These are phyloP conservation scores for Volvox carteri DNA, from an alignment of 163 green algal species.

Conservation along the genomic window DNA sequence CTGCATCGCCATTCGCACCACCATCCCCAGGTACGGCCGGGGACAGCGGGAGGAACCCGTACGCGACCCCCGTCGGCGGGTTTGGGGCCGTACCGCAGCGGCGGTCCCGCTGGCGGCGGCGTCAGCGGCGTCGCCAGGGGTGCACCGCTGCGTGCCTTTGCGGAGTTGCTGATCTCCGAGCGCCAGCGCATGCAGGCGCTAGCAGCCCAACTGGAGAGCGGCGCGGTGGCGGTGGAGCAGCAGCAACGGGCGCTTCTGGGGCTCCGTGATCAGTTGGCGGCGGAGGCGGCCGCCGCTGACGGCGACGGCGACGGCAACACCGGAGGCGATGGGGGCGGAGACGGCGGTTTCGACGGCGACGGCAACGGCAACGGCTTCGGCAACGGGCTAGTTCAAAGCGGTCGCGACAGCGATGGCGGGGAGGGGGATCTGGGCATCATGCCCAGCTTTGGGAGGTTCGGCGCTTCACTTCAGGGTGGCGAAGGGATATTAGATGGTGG, in stretches of 20 bases:
- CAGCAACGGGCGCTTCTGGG: conserved; percentile 28
- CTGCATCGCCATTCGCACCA: background rate
- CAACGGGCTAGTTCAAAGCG: background rate
- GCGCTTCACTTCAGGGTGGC: background rate
- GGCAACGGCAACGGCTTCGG: background rate
- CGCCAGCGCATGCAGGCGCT: conserved; percentile 58
- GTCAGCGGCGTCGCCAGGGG: background rate
- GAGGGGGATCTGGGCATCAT: background rate
- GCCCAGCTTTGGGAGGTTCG: background rate
- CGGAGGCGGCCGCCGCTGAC: background rate
- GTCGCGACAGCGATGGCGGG: background rate
- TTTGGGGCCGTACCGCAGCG: conserved; percentile 32
- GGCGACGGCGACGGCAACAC: background rate
- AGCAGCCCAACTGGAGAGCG: conserved; percentile 14
- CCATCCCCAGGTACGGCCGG: background rate
- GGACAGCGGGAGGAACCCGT: background rate
- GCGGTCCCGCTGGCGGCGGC: background rate
- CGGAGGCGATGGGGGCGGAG: background rate
- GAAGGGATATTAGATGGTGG: background rate
- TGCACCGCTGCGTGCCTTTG: conserved; percentile 1
- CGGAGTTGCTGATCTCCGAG: conserved; percentile 11
- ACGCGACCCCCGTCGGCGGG: conserved; percentile 9
- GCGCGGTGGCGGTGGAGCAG: background rate
- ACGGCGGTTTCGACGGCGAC: background rate
- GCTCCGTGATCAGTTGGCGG: background rate